Evolutionary conservation across 2,329 filamentous ascomycete genomes (phyloP), one percentile per base, ranked within the genome.

Genomic region (Elsinoe arachidis): DNA sequence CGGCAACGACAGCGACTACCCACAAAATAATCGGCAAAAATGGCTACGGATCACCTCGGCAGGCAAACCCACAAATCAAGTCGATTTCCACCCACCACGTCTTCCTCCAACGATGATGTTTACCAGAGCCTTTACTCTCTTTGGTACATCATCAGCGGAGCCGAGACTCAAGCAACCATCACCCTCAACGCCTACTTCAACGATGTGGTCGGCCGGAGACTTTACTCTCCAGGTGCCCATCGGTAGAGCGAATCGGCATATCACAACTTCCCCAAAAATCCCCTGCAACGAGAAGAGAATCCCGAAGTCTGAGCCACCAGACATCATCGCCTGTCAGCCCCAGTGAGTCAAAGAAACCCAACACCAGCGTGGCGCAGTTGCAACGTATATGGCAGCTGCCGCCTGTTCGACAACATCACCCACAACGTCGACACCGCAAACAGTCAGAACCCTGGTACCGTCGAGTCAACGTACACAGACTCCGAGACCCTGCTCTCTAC

Each of bases 371-470:
- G 49, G 49, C 49, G 12, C 49, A 39, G 49, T 53, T 21, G 49
- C 49, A 39, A 19, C 49, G 34, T 53, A 53, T 26, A 38, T n/a
- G 2, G 49, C 49, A 17, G 26, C 49, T 53, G 49, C 26, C 11
- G 49, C 49, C 49, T n/a, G 49, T 39, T 17, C 35, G 49, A 53
- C 49, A 37, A n/a, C 3, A 26, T 15, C 6, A 23, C 41, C 41
- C 19, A 46, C 21, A 46, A 23, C 34, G 49, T 53, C 34, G 34
- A 39, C 49, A 53, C n/a, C 49, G 49, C 49, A 53, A 37, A 53
- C 7, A 53, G 49, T 34, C 49, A 53, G 49, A 37, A 19, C 21
- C 15, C 19, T 34, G 49, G 34, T 26, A 9, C 17, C 49, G 33
- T 53, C 26, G 33, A 46, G 41, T 33, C 49, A 53, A 26, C 49